These are phyloP conservation scores for Blastobotrys chiropterorum DNA, from an alignment of 805 yeast species.

Conservation along the genomic window DNA sequence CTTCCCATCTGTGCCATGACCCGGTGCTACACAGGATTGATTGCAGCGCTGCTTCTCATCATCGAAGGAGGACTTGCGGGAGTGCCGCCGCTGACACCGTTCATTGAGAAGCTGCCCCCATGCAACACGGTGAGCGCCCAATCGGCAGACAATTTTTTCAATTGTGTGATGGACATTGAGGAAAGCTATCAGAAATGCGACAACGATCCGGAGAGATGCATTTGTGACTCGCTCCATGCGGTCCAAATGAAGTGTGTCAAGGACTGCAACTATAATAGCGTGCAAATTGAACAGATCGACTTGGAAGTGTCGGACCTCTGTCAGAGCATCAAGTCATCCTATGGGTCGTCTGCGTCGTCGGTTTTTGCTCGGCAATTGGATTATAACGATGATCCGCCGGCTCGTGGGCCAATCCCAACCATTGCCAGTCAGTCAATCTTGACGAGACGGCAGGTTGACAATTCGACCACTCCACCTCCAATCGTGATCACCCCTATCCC, in stretches of 20 bases:
- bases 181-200: neutral
- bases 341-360: neutral
- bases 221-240: neutral
- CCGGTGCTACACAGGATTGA: neutral
- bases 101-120: neutral
- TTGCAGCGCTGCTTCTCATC: neutral
- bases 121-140: neutral
- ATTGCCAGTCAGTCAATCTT: neutral
- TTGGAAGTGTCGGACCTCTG: neutral
- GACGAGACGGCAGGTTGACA: no score
- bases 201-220: neutral
- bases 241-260: neutral
- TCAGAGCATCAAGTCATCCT: neutral
- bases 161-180: neutral
- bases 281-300: neutral
- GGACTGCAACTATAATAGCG: neutral
- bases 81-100: neutral
- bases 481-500: neutral
- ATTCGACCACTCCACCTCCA: neutral
- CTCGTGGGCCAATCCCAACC: neutral
- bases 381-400: neutral
- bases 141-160: neutral
- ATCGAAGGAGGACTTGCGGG: neutral
- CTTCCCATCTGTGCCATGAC: neutral
- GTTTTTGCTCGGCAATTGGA: neutral